Base-by-base conservation (phyloP, 306 rosid genomes). In the Quercus glauca region DNA sequence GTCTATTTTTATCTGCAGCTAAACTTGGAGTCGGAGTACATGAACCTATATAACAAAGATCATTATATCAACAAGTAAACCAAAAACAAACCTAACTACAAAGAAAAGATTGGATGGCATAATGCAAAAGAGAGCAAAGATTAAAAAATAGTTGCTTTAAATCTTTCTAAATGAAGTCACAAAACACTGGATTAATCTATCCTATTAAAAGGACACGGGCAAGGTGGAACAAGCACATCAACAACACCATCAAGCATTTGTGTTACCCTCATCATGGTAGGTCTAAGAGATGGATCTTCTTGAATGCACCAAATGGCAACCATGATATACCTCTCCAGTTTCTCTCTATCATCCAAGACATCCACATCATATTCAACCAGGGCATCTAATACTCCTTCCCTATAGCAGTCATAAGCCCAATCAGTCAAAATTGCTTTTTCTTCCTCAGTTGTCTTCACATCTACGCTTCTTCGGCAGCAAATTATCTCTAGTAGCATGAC, bases 221-320 rank as follows among this genome's bases (percentile, higher is more conserved):
- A 75, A 13, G 83, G 83, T n/a, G 88, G 88, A 78, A 2, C 72
- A 5, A 33, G 25, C 14, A 85, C 88, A 8, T 75, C 81, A 19
- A 57, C 83, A 12, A 74, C 58, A 5, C 86, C 86, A 79, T 86
- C 89, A 73, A 86, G 84, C 86, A 86, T 86, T 2, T 72, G 82
- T 7, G 70, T 43, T 12, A 76, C 84, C 73, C 19, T 69, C 51
- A 5, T 79, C 84, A 86, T 86, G 25, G 77, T 73, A 2, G 86
- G 86, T 68, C 89, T 69, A 72, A 75, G 19, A 55, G 76, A 43
- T 4, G 81, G 84, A 6, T 84, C 76, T 52, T 20, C 86, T 73
- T 85, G 88, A 59, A 85, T 61, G 14, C 81, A 82, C 84, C 73
- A 85, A 41, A 85, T 43, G 6, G 81, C 79, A 15, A 82, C 81